Evolutionary conservation across 164 flowering plant genomes (phyloP), one percentile per base, ranked within the genome.

Genomic region (Vitis amurensis): DNA sequence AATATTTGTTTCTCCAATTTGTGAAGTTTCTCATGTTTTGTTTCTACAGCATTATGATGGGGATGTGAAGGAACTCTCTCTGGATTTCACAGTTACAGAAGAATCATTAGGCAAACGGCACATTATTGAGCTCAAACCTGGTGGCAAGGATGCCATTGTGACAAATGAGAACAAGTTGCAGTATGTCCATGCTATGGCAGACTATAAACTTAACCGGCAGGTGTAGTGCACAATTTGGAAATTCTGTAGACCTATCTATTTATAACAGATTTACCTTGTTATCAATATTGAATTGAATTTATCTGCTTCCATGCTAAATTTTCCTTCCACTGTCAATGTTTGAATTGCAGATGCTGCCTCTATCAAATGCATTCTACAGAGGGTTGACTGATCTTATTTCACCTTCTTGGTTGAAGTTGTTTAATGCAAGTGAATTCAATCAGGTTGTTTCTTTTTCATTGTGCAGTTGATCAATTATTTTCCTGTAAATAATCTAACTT

Each of bases 161-260:
- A 93, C 98, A 61, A 89, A 93, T 82, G 97, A 93, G 72, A 96
- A 96, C 80, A 93, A 91, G 79, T 80, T 93, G 88, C 98, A 93
- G 74, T 96, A 96, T 76, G 74, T 96, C 68, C 94, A 96, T 83
- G 99, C 98, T 52, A 87, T 96, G 68, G 99, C 98, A 47, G 98
- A 96, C 73, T 93, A 90, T 80, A 96, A 96, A 84, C 97, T 96
- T 62, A 96, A 96, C 74, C 82, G 92, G 8, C 97, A 93, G 95
- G 99, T 92, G 9, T 59, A 52, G 48, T 15, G 44, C 72, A 15
- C 51, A 48, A 15, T 60, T 47, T 56, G 29, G 23, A 49, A 66
- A 17, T 63, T 51, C 50, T 71, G 23, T 8, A 64, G 67, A 50
- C 29, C 3, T 55, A 29, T 50, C 13, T 65, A 4, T 27, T 8